Evolutionary conservation across 1,284 basidiomycete genomes (phyloP).

Genomic region (Ceratorhiza oryzae-sativae): DNA sequence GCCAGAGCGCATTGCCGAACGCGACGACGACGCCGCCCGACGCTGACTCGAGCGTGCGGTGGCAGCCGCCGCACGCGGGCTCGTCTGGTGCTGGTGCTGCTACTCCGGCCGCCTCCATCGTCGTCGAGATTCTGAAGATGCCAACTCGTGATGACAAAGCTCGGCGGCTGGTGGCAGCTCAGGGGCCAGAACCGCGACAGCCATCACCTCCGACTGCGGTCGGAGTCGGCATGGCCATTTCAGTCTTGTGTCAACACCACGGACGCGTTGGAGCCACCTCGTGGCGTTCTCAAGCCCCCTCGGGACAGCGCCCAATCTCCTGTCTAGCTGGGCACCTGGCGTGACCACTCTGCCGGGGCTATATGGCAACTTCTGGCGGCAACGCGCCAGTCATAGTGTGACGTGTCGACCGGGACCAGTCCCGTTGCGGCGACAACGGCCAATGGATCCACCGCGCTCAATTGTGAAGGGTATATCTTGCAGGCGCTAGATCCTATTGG

Average conservation of each 20-base stretch:
- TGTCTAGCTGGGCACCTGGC: background rate
- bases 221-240: background rate
- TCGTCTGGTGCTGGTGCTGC: slow-evolving; percentile 21
- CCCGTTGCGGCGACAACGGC: background rate
- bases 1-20: slow-evolving; percentile 70
- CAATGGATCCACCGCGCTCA: too few species aligned
- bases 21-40: slow-evolving; percentile 88
- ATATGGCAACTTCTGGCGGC: background rate
- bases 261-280: background rate
- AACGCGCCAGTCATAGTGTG: too few species aligned
- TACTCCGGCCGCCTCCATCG: slow-evolving; percentile 19
- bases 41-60: slow-evolving; percentile 80
- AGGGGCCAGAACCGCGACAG: background rate
- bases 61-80: slow-evolving; percentile 79
- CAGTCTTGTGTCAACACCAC: background rate
- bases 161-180: background rate
- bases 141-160: background rate
- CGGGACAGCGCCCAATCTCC: background rate
- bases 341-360: background rate
- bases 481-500: too few species aligned
- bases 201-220: background rate
- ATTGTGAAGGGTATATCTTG: too few species aligned
- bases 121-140: slow-evolving; percentile 15
- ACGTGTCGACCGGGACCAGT: too few species aligned
- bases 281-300: background rate